Conservation (phyloP, 305 asterid genomes). For the Rubia peregrina region DNA sequence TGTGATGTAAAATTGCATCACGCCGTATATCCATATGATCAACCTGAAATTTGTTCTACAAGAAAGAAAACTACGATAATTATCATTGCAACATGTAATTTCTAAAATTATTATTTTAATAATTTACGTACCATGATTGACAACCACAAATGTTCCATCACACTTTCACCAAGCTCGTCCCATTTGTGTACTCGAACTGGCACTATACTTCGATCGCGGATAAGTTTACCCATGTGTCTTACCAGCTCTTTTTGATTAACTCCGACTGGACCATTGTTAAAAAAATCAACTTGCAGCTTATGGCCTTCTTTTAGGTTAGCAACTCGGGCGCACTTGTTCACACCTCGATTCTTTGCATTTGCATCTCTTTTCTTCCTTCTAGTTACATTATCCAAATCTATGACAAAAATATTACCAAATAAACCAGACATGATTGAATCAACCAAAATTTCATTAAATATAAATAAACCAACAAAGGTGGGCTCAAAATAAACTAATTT, state of each 20-base stretch:
- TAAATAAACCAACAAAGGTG: too few species aligned
- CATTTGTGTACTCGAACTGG: background rate
- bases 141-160: background rate
- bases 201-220: background rate
- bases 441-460: too few species aligned
- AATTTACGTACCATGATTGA: background rate
- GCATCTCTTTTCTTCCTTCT: background rate
- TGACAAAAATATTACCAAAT: too few species aligned
- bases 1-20: background rate
- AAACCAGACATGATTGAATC: too few species aligned
- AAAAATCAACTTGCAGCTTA: background rate
- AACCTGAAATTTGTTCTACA: background rate
- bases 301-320: background rate
- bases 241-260: background rate
- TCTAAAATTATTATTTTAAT: too few species aligned
- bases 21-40: background rate
- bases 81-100: too few species aligned
- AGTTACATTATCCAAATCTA: background rate
- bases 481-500: too few species aligned
- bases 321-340: background rate
- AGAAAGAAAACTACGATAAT: background rate
- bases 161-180: background rate
- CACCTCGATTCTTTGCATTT: background rate
- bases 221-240: background rate
- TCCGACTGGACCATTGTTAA: background rate